phyloP scores from a whole-genome alignment of 768 basidiomycete species.

The Russula abietina region DNA sequence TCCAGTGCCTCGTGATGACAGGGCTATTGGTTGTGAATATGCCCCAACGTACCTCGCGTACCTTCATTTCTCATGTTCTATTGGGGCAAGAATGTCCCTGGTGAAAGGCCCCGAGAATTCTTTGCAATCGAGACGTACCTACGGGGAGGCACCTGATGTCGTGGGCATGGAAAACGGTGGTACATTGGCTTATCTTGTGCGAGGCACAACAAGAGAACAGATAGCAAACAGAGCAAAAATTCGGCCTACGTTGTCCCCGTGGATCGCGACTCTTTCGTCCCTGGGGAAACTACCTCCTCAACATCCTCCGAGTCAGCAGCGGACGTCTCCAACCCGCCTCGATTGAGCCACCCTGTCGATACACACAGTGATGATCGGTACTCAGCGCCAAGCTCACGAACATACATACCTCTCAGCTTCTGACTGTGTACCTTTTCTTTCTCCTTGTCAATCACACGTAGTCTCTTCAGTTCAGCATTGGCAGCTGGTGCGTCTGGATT shows the following conservation, averaged over 20 bases:
- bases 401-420: slow-evolving; percentile 61
- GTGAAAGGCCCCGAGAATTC: background rate
- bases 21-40: background rate
- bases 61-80: background rate
- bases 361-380: background rate
- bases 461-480: slow-evolving; percentile 58
- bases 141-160: background rate
- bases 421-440: slow-evolving; percentile 58
- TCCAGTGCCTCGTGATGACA: background rate
- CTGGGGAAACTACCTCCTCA: slow-evolving; percentile 16
- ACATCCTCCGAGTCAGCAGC: slow-evolving; percentile 1
- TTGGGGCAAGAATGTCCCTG: background rate
- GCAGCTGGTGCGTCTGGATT: slow-evolving; percentile 48
- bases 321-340: slow-evolving; percentile 12
- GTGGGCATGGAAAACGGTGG: background rate
- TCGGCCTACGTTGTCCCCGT: background rate
- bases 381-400: background rate
- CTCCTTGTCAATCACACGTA: slow-evolving; percentile 59
- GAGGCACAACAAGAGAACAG: background rate
- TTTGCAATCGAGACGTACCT: background rate
- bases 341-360: slow-evolving; percentile 20
- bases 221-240: background rate
- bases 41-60: background rate
- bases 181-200: slow-evolving; percentile 2
- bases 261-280: slow-evolving; percentile 1